Evolutionary conservation across 306 rosid species (phyloP).

Genomic region (Glycine tomentella): DNA sequence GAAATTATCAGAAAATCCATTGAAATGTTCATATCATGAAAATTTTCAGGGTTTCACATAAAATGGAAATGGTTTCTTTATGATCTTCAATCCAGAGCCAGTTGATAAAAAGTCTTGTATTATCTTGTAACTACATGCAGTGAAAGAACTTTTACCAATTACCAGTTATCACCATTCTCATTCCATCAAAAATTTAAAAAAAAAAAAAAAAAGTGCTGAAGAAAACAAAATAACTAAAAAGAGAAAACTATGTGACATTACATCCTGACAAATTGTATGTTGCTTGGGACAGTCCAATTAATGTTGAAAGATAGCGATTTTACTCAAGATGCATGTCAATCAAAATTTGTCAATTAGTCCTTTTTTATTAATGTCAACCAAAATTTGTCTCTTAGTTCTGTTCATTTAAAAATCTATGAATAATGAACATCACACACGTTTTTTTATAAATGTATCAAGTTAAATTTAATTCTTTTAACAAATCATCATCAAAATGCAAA

Average conservation of each 20-base stretch:
- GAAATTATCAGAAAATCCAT: not conserved
- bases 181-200: not conserved
- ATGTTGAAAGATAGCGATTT: conserved; percentile 32
- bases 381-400: not conserved
- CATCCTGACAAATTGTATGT: conserved; percentile 18
- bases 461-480: not conserved
- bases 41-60: not conserved
- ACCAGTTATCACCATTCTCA: conserved; percentile 5
- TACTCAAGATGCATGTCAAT: conserved; percentile 20
- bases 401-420: not conserved
- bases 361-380: conserved; percentile 3
- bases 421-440: not conserved
- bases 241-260: conserved; percentile 8
- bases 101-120: not conserved
- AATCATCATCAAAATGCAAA: conserved; percentile 8
- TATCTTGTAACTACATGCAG: conserved; percentile 16
- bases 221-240: not conserved
- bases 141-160: not conserved
- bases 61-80: not conserved
- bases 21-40: conserved; percentile 18
- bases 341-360: not conserved
- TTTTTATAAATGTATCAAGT: too few species aligned
- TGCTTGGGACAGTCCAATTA: conserved; percentile 7
- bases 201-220: not conserved
- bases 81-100: conserved; percentile 7